Evolutionary conservation across 306 rosid genomes (phyloP), one percentile per base, ranked within the genome.

Genomic region (Biancaea sappan): DNA sequence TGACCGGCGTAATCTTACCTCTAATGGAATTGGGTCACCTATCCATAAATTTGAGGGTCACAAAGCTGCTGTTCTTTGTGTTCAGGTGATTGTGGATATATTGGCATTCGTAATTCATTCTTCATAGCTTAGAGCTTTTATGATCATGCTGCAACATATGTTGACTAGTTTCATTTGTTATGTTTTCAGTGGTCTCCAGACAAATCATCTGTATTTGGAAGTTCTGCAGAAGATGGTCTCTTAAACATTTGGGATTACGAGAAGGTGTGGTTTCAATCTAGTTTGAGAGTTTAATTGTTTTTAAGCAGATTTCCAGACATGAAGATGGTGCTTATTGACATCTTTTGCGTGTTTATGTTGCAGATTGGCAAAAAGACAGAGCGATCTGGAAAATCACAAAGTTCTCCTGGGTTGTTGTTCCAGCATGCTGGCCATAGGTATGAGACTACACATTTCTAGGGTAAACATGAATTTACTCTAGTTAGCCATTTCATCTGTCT

Each of bases 371-470:
- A 88, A 75, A 91, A 86, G 84, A 82, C 68, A 29, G 97, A 95
- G 86, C 93, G 86, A 76, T 71, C 88, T 41, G 79, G 92, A 73
- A 93, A 79, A 80, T 72, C 86, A 48, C 73, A 87, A 53, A 83
- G 54, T 79, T 71, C 93, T 79, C 82, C 94, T 5, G 99, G 97
- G 71, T 80, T 95, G 90, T 89, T 95, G 81, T 95, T 95, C 80
- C 99, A 95, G 78, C 99, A 95, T 82, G 99, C 98, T 65, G 99
- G 99, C 74, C 99, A 95, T 89, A 95, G 99, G 99, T 94, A 73
- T 72, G 74, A 24, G 28, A 34, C 56, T 73, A 22, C 26, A 21
- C 14, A 7, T 67, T 63, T 76, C 69, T 43, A 11, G 22, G 37
- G 15, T 15, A 16, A 15, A 43, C 18, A 14, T 43, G 71, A 43